A percentile compares a stretch with the other conserved stretches of the same genome.
phyloP scores from a whole-genome alignment of 106 monocot genomes.

The Posidonia australis region DNA sequence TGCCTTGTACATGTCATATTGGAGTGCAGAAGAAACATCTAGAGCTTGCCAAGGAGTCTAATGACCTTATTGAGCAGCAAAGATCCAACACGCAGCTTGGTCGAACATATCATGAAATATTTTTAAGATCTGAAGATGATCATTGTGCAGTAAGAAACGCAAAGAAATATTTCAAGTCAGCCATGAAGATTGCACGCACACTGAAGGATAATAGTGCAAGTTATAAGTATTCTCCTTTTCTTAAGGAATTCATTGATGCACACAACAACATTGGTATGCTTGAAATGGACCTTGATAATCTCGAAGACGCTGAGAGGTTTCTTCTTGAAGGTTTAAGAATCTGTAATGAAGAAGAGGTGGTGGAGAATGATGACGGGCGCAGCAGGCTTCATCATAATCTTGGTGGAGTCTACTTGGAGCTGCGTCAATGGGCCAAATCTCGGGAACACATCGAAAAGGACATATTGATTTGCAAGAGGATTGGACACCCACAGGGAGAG shows the following conservation, averaged over 20 bases:
- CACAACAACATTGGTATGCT: constrained; percentile 95
- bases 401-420: constrained; percentile 65
- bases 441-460: constrained; percentile 76
- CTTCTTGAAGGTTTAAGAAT: constrained; percentile 74
- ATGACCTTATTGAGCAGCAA: constrained; percentile 86
- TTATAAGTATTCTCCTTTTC: constrained; percentile 31
- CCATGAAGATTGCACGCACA: constrained; percentile 65
- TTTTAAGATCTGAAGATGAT: constrained; percentile 74
- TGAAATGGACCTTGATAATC: constrained; percentile 85
- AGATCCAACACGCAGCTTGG: constrained; percentile 92
- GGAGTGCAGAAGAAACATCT: constrained; percentile 82
- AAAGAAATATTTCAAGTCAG: constrained; percentile 79
- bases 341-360: constrained; percentile 84
- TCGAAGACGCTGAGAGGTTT: constrained; percentile 73
- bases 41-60: constrained; percentile 70
- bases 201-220: constrained; percentile 52
- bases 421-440: constrained; percentile 68
- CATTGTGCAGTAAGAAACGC: constrained; percentile 65
- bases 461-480: constrained; percentile 73
- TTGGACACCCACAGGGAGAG: constrained; percentile 74
- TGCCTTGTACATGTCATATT: constrained; percentile 6
- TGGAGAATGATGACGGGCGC: constrained; percentile 67
- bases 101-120: constrained; percentile 86
- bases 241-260: constrained; percentile 83
- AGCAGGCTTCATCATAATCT: constrained; percentile 90